Conservation (phyloP, 2,329 filamentous ascomycete species). For the Mycogone perniciosa region DNA sequence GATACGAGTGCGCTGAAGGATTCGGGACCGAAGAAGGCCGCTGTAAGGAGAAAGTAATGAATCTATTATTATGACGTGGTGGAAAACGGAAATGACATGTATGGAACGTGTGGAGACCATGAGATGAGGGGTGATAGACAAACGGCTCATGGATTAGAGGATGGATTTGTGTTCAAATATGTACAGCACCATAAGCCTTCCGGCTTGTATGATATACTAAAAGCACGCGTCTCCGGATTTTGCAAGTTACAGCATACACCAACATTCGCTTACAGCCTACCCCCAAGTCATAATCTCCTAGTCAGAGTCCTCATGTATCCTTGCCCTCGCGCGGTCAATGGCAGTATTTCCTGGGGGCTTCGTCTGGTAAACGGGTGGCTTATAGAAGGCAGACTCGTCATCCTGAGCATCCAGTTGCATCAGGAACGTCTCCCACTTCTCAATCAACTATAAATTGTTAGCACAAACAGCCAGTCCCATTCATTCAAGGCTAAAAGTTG, state of each 20-base stretch:
- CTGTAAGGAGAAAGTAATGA: constrained; percentile 42
- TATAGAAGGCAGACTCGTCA: constrained; percentile 64
- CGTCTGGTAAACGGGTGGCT: constrained; percentile 51
- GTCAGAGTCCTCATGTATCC: constrained; percentile 55
- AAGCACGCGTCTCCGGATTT: constrained; percentile 21
- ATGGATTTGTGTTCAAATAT: constrained; percentile 14
- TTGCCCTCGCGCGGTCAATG: constrained; percentile 52
- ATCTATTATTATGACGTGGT: not conserved
- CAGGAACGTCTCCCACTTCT: constrained; percentile 97
- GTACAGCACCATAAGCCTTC: constrained; percentile 17
- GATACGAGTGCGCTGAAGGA: constrained; percentile 30
- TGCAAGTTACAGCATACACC: constrained; percentile 1
- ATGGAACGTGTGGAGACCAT: constrained; percentile 6
- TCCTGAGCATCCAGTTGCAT: constrained; percentile 94
- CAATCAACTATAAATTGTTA: constrained; percentile 48
- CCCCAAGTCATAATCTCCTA: constrained; percentile 25
- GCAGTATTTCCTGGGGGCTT: constrained; percentile 52
- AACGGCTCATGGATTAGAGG: constrained; percentile 7
- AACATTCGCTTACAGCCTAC: not conserved
- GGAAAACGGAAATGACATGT: constrained; percentile 10
- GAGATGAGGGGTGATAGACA: constrained; percentile 2
- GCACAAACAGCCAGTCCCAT: not conserved
- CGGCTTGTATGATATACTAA: constrained; percentile 32
- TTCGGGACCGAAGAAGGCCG: constrained; percentile 35
- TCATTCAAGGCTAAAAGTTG: not conserved